phyloP scores from a whole-genome alignment of 805 yeast species.

The Candida maris region DNA sequence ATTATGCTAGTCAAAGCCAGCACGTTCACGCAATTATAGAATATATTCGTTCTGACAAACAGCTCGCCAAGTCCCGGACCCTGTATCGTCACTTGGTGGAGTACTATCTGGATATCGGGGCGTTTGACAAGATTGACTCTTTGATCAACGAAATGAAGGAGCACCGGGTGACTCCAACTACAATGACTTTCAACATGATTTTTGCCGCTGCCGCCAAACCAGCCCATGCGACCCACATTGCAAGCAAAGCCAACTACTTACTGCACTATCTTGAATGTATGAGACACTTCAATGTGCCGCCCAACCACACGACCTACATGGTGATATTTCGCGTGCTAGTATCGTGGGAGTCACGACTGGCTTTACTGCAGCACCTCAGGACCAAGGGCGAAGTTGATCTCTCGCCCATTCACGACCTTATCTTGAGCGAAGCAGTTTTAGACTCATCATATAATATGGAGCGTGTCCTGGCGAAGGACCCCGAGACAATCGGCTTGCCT shows the following conservation, averaged over 20 bases:
- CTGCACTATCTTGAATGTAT: conserved; percentile 2
- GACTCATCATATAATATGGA: conserved; percentile 1
- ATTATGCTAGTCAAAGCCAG: not conserved
- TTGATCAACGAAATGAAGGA: conserved; percentile 4
- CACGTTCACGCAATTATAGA: not conserved
- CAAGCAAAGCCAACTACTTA: conserved; percentile 5
- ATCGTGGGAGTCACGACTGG: conserved; percentile 4
- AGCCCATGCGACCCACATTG: not conserved
- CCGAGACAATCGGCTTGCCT: not conserved
- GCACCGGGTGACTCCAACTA: not conserved
- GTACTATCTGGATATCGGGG: conserved; percentile 4
- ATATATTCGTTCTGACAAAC: not conserved
- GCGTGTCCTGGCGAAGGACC: conserved; percentile 2
- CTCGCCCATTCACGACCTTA: conserved; percentile 3
- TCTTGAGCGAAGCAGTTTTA: conserved; percentile 5
- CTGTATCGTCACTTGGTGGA: not conserved
- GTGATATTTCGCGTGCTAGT: conserved; percentile 6
- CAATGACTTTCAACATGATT: conserved; percentile 2
- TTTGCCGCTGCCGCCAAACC: conserved; percentile 1
- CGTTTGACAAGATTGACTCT: conserved; percentile 3
- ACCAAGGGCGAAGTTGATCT: not conserved
- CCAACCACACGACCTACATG: conserved; percentile 11
- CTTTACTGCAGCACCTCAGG: conserved; percentile 2
- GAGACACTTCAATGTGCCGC: conserved; percentile 3
- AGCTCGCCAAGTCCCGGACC: not conserved